phyloP scores from a whole-genome alignment of 2,329 filamentous ascomycete species.

The Balansia obtecta region DNA sequence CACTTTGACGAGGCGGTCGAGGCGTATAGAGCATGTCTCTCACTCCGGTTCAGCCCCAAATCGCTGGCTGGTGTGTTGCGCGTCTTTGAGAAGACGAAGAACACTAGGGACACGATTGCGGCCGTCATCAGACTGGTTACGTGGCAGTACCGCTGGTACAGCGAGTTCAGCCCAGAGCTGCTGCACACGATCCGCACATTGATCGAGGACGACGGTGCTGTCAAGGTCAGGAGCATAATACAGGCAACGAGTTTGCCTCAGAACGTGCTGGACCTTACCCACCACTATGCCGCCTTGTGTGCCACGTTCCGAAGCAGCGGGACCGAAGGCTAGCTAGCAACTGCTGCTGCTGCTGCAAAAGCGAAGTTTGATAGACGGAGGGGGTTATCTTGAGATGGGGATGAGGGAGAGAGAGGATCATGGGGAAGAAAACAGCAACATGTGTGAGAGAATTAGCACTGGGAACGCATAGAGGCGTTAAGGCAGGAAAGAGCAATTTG shows the following conservation, averaged over 20 bases:
- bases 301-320: conserved; percentile 92
- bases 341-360: too few relatives aligned
- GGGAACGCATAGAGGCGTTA: too few relatives aligned
- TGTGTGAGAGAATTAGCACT: too few relatives aligned
- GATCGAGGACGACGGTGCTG: conserved; percentile 93
- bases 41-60: conserved; percentile 84
- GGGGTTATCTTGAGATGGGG: too few relatives aligned
- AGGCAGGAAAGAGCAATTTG: too few relatives aligned
- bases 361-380: too few relatives aligned
- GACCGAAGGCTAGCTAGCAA: conserved; percentile 63
- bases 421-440: background rate
- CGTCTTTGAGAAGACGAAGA: conserved; percentile 64
- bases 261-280: conserved; percentile 83
- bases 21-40: conserved; percentile 80
- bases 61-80: conserved; percentile 76
- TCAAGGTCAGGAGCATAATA: conserved; percentile 94
- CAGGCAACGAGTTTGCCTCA: conserved; percentile 92
- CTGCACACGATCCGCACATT: conserved; percentile 79
- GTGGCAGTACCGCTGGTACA: conserved; percentile 99
- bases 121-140: conserved; percentile 86
- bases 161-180: conserved; percentile 90
- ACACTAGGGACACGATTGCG: conserved; percentile 68
- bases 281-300: conserved; percentile 90
- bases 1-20: conserved; percentile 86
- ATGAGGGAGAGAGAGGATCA: too few relatives aligned